Base-by-base conservation (phyloP, 441 rosid species). In the Daphne laureola region DNA sequence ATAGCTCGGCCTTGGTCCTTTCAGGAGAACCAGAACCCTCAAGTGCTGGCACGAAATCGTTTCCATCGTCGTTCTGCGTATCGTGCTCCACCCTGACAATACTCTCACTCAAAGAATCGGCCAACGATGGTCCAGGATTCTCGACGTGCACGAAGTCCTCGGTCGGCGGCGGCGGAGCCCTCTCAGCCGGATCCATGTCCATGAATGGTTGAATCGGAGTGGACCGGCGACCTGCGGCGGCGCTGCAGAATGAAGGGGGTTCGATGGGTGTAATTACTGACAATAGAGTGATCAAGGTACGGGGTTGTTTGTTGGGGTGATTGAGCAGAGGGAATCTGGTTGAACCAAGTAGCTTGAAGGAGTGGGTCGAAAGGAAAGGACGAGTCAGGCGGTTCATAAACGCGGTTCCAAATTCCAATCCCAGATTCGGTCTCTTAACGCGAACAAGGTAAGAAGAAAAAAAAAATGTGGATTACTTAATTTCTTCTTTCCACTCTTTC, bases 81-180 rank as follows among this genome's bases (percentile, higher is more conserved):
- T 73, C 92, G 17, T 70, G 72, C 13, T 78, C 83, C 41, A 84
- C 86, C 63, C 82, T 84, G 49, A 91, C 96, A 61, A 85, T 78
- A 77, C 96, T 91, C 69, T 86, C 95, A 65, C 96, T 74, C 60
- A 88, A 67, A 2, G 68, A 49, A 49, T 76, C 83, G 9, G 67
- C 72, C 50, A 14, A 53, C 14, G 62, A 54, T 7, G 79, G 75
- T 46, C 53, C 69, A 17, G 87, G 83, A 40, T 69, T 83, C 25
- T 88, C 98, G 65, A 92, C 73, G 77, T 86, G 91, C 66, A 91
- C 79, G 61, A 75, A 90, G 64, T 90, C 97, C 57, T 90, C 98
- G 4, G 67, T 79, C 2, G 80, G 42, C 8, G 80, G 42, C 8
- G 66, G 52, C 31, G 64, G 43, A 17, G 68, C 81, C 49, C 63